A percentile compares a stretch with the other conserved stretches of the same genome.
Conservation (phyloP, 805 yeast genomes). For the Tetrapisispora taiwanensis region DNA sequence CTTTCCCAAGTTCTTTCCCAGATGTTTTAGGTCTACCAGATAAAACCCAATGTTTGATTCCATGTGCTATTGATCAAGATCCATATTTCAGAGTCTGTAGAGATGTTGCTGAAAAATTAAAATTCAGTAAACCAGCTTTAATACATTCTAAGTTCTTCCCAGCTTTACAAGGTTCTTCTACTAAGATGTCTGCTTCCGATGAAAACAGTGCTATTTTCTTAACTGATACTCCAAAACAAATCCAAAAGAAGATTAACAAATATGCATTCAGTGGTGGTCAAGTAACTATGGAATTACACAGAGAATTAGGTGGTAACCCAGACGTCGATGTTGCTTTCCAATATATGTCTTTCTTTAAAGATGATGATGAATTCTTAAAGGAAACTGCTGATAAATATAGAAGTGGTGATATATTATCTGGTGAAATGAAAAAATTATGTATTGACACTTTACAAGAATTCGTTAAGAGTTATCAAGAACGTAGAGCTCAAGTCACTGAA, state of each 20-base stretch:
- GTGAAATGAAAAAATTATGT: conserved; percentile 86
- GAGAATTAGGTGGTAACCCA: conserved; percentile 83
- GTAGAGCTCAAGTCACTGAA: conserved; percentile 57
- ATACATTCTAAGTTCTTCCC: conserved; percentile 96
- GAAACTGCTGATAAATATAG: conserved; percentile 55
- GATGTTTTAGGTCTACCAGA: conserved; percentile 76
- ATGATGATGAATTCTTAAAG: conserved; percentile 74
- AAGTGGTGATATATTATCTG: conserved; percentile 75
- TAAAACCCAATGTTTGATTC: conserved; percentile 92
- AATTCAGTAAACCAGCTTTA: conserved; percentile 82
- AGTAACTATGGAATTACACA: conserved; percentile 80
- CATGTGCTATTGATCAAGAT: conserved; percentile 98
- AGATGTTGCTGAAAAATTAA: conserved; percentile 91
- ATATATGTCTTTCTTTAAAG: conserved; percentile 78
- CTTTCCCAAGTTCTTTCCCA: conserved; percentile 94
- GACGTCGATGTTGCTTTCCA: conserved; percentile 94
- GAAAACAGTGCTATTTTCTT: conserved; percentile 85
- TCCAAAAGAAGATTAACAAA: conserved; percentile 89
- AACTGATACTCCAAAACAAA: conserved; percentile 89
- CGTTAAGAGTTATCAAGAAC: conserved; percentile 73
- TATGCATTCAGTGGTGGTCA: conserved; percentile 95
- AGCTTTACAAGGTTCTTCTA: conserved; percentile 90
- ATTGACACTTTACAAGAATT: conserved; percentile 70
- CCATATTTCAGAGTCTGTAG: conserved; percentile 96
- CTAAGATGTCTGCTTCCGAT: conserved; percentile 95